A percentile compares a stretch with the other conserved stretches of the same genome.
phyloP scores from a whole-genome alignment of 129 eudicot species.

The Artemisia annua region DNA sequence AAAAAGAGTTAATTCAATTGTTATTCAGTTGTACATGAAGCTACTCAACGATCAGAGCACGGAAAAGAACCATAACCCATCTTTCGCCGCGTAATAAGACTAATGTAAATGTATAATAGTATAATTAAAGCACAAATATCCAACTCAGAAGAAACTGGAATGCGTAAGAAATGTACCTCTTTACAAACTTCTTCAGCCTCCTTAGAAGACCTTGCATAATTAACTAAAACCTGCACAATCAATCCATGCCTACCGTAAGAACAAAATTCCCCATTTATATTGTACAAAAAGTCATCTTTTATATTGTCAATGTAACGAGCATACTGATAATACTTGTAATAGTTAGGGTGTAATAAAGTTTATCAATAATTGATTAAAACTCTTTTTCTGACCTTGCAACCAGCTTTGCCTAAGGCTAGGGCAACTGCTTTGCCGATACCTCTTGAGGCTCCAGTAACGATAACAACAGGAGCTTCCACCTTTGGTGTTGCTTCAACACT shows the following conservation, averaged over 20 bases:
- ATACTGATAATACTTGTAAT: neutral
- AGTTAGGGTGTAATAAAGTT: slow-evolving; percentile 4
- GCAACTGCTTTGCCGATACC: slow-evolving; percentile 96
- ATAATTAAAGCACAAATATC: neutral
- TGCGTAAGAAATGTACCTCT: slow-evolving; percentile 47
- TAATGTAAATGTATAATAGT: neutral
- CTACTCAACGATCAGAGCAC: neutral
- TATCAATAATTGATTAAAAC: slow-evolving; percentile 8
- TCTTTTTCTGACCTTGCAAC: slow-evolving; percentile 71
- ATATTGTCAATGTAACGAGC: neutral
- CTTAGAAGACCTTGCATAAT: slow-evolving; percentile 96
- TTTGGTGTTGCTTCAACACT: slow-evolving; percentile 50
- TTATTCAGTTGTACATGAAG: neutral
- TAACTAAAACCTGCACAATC: slow-evolving; percentile 77
- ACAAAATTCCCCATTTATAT: neutral
- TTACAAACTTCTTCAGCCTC: slow-evolving; percentile 98
- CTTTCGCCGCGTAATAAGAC: neutral
- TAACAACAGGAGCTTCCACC: slow-evolving; percentile 91
- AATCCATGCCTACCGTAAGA: neutral
- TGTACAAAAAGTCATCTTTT: neutral
- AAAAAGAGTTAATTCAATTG: no score
- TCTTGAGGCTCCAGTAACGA: slow-evolving; percentile 98
- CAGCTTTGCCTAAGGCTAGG: slow-evolving; percentile 88
- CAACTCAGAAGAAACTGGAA: neutral
- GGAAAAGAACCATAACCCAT: neutral